Percentiles rank a stretch among this genome's conserved stretches.
These are phyloP conservation scores for Botryotinia calthae DNA, from an alignment of 2,329 filamentous ascomycete genomes.

Conservation along the genomic window DNA sequence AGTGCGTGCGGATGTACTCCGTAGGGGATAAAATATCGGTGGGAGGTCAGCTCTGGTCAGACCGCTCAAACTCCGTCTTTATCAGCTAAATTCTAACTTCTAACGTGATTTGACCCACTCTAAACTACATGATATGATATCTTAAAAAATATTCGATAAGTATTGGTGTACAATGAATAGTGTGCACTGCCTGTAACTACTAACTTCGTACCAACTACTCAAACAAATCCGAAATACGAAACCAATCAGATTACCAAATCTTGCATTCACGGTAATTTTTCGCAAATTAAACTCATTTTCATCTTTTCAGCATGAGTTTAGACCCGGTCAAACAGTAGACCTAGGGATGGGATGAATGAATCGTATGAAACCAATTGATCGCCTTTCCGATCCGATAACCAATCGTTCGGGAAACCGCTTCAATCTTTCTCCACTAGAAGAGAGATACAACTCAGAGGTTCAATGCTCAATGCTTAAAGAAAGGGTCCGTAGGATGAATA, in stretches of 20 bases:
- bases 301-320: background rate
- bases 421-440: constrained; percentile 14
- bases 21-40: constrained; percentile 5
- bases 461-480: constrained; percentile 1
- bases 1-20: background rate
- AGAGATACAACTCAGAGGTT: constrained; percentile 17
- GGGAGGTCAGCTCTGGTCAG: constrained; percentile 5
- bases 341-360: constrained; percentile 14
- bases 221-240: background rate
- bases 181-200: background rate
- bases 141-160: background rate
- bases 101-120: background rate
- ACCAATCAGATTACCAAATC: background rate
- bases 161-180: background rate
- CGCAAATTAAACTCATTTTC: constrained; percentile 10
- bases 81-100: background rate
- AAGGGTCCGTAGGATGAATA: background rate
- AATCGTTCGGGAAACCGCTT: constrained; percentile 16
- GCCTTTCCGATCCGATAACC: constrained; percentile 7
- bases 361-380: constrained; percentile 10
- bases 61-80: constrained; percentile 5
- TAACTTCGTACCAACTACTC: background rate
- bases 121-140: constrained; percentile 1
- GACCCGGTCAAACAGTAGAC: background rate
- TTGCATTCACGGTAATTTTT: constrained; percentile 11